Base-by-base conservation (phyloP, 2,329 filamentous ascomycete genomes). In the Byssothecium circinans region DNA sequence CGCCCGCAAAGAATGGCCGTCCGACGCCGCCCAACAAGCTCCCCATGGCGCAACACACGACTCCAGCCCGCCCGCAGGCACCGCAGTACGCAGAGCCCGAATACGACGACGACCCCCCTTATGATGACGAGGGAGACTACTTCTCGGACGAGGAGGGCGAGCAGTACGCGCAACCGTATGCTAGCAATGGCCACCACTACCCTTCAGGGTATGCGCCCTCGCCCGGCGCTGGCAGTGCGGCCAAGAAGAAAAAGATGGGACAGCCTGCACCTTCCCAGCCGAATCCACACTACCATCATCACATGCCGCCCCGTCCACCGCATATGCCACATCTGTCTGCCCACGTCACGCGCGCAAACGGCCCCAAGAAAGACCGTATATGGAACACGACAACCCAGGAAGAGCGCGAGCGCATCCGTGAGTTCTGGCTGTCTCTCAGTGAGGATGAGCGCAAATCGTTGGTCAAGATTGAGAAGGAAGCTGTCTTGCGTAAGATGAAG, bases 401-500 rank as follows among this genome's bases (percentile, higher is more conserved):
- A 72, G 94, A 99, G 75, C 88, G 94, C 29, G 91, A 96, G 75
- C 88, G 94, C 43, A 99, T 99, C 68, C 96, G 96, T 74, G 89
- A 96, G 60, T 99, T 97, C 74, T 99, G 94, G 94, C 81, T 99
- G 43, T 91, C 91, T 14, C 75, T 99, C 35, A 90, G 89, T 58
- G 94, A 99, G 71, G 89, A 95, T 30, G 91, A 97, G 70, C 88
- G 94, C 61, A 94, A 95, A 69, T 94, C 89, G 14, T 78, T 99
- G 38, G 91, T 99, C 66, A 96, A 96, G 74, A 92, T 99, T 23
- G 94, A 99, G 74, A 99, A 99, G 75, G 92, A 99, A 73, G 92
- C 94, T 7, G 94, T 99, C 0, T 76, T 99, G 47, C 91, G 89
- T 67, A 99, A 99, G 78, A 99, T 99, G 94, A 99, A 99, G 79